These are phyloP conservation scores for Groenewaldozyma tartarivorans DNA, from an alignment of 805 yeast genomes.

Conservation along the genomic window DNA sequence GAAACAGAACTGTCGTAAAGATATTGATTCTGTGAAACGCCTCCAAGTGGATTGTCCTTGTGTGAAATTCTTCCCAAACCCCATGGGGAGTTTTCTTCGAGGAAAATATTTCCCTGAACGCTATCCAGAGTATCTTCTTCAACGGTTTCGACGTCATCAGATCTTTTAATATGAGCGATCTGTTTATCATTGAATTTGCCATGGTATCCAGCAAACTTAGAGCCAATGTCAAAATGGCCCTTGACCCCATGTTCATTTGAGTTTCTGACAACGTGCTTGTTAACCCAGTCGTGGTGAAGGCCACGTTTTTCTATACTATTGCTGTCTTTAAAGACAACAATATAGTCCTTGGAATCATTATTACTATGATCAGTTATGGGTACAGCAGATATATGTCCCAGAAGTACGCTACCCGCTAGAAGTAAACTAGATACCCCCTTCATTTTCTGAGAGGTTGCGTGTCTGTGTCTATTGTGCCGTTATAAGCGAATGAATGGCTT, in stretches of 20 bases:
- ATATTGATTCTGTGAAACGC: slow-evolving; percentile 46
- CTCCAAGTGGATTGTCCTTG: slow-evolving; percentile 52
- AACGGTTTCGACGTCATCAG: slow-evolving; percentile 46
- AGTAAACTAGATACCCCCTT: too few relatives aligned
- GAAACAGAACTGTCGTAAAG: slow-evolving; percentile 66
- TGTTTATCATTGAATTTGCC: slow-evolving; percentile 37
- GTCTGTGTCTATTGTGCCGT: too few relatives aligned
- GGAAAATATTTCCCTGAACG: slow-evolving; percentile 48
- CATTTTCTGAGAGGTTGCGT: too few relatives aligned
- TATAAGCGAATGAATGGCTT: too few relatives aligned
- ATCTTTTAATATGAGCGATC: slow-evolving; percentile 36
- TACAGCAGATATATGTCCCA: neutral
- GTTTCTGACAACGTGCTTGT: neutral
- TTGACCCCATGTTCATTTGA: slow-evolving; percentile 4
- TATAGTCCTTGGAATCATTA: slow-evolving; percentile 7
- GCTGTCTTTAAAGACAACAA: slow-evolving; percentile 10
- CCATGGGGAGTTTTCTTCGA: slow-evolving; percentile 85
- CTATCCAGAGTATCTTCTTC: slow-evolving; percentile 68
- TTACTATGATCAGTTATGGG: neutral
- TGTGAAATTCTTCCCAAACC: slow-evolving; percentile 88
- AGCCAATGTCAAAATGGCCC: slow-evolving; percentile 20
- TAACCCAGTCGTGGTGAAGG: slow-evolving; percentile 12
- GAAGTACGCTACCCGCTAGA: neutral
- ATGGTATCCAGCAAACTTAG: slow-evolving; percentile 34
- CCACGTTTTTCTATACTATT: neutral